phyloP scores from a whole-genome alignment of 2,329 filamentous ascomycete species.

The Xylaria multiplex region DNA sequence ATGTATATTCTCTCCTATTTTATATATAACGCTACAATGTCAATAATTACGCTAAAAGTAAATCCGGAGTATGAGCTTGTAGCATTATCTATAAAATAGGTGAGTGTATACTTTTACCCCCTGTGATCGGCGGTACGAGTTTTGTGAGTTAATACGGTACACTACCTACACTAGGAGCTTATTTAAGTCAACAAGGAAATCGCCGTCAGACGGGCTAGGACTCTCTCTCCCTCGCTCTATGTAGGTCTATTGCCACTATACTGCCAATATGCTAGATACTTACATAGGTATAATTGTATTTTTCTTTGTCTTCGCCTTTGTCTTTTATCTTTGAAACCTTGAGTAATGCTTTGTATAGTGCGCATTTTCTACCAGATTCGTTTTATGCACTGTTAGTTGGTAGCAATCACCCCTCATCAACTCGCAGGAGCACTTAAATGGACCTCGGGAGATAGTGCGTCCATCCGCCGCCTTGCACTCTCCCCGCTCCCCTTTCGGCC shows the following conservation, averaged over 20 bases:
- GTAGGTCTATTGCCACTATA: too few species aligned
- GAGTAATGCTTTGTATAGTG: slow-evolving; percentile 16
- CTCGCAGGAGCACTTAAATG: slow-evolving; percentile 9
- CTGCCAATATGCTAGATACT: background rate
- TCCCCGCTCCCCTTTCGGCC: slow-evolving; percentile 14
- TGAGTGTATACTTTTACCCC: too few species aligned
- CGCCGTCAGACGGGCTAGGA: background rate
- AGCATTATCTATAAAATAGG: too few species aligned
- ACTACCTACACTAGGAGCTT: background rate
- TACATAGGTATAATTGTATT: background rate
- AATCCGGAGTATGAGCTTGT: too few species aligned
- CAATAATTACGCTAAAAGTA: too few species aligned
- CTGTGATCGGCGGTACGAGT: too few species aligned
- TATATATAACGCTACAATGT: too few species aligned
- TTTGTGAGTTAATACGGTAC: too few species aligned
- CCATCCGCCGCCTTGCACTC: background rate
- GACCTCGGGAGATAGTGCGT: slow-evolving; percentile 17
- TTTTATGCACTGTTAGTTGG: slow-evolving; percentile 22
- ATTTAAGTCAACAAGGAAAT: slow-evolving; percentile 12
- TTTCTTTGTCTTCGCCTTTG: slow-evolving; percentile 3
- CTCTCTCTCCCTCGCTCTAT: too few species aligned
- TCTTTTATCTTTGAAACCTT: slow-evolving; percentile 10
- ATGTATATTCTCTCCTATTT: too few species aligned
- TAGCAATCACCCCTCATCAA: slow-evolving; percentile 30
- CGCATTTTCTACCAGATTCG: background rate